Base-by-base conservation (phyloP, 805 yeast genomes). In the Teunomyces panamensis region DNA sequence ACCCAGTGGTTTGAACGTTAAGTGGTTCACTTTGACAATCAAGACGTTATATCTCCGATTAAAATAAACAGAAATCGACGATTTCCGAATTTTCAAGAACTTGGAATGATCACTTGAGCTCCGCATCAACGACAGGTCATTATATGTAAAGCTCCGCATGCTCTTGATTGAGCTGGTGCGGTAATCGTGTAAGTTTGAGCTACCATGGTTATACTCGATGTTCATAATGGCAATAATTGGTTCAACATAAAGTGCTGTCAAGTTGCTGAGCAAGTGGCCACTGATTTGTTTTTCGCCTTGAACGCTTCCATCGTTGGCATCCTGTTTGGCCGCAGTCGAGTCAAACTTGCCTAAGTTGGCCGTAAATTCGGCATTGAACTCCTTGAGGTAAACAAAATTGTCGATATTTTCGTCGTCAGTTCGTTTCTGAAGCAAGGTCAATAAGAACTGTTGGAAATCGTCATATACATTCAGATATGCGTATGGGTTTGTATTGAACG, bases 161-260 rank as follows among this genome's bases (percentile, higher is more conserved):
- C 61, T 58, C 43, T 62, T 59, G 34, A 65, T 50, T 30, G 65
- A 63, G 13, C 47, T 49, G 8, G 64, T 49, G 39, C 54, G 57
- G 47, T 47, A 56, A 50, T 62, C 66, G 34, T 48, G 41, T 5
- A 67, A 53, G 51, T 71, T 72, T n/a, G 69, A 54, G 9, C 67
- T 54, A 13, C 64, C 57, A 26, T 64, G 65, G 27, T 59, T 50
- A 51, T 59, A 67, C 46, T 62, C 62, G 48, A 62, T 52, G 26
- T 63, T 63, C 47, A 63, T 54, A 43, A 64, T 56, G 24, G 74
- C 77, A 45, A 72, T 57, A 42, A 71, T 60, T 7, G 75, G 75
- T 42, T 72, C 75, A 13, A 71, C 53, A 52, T 63, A 73, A 41
- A 70, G 64, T 46, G 64, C 63, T 39, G 59, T 61, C 48, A 73